These are phyloP conservation scores for Kluyveromyces sp. DNA, from an alignment of 1,139 yeast genomes.

Conservation along the genomic window DNA sequence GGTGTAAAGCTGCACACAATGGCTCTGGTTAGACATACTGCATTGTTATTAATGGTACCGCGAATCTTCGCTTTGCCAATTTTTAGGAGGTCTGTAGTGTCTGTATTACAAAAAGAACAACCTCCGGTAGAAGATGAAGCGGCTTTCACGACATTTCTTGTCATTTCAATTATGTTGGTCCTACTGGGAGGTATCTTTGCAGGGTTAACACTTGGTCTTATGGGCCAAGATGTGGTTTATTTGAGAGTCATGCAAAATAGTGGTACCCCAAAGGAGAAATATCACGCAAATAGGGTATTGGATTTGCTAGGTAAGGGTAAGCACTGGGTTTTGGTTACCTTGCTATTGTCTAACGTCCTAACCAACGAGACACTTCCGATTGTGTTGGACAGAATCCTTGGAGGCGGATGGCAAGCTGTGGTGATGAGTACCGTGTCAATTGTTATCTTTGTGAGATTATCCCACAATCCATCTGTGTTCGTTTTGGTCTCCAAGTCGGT, in stretches of 20 bases:
- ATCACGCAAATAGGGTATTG: conserved; percentile 68
- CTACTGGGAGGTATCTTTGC: conserved; percentile 94
- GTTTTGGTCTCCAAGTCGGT: conserved; percentile 89
- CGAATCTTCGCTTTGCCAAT: conserved; percentile 3
- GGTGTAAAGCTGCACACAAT: not conserved
- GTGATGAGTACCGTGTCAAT: conserved; percentile 86
- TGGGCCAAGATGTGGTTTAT: conserved; percentile 97
- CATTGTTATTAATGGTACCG: conserved; percentile 3
- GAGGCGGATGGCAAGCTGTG: conserved; percentile 98
- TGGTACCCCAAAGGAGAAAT: conserved; percentile 51
- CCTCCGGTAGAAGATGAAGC: conserved; percentile 6
- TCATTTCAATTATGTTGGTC: conserved; percentile 61
- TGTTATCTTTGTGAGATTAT: conserved; percentile 91
- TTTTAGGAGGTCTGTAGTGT: not conserved
- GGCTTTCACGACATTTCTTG: conserved; percentile 22
- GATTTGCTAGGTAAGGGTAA: conserved; percentile 71
- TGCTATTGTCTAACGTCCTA: conserved; percentile 78
- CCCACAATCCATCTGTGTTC: conserved; percentile 88
- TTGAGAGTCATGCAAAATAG: conserved; percentile 53
- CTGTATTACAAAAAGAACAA: conserved; percentile 1
- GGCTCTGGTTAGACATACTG: not conserved
- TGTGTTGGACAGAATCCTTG: conserved; percentile 82
- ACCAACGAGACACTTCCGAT: conserved; percentile 95
- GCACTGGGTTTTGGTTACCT: conserved; percentile 95
- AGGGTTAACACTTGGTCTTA: conserved; percentile 84